A percentile compares a stretch with the other conserved stretches of the same genome.
Evolutionary conservation across 2,329 filamentous ascomycete species (phyloP).

Genomic region (Ophiostoma ips): DNA sequence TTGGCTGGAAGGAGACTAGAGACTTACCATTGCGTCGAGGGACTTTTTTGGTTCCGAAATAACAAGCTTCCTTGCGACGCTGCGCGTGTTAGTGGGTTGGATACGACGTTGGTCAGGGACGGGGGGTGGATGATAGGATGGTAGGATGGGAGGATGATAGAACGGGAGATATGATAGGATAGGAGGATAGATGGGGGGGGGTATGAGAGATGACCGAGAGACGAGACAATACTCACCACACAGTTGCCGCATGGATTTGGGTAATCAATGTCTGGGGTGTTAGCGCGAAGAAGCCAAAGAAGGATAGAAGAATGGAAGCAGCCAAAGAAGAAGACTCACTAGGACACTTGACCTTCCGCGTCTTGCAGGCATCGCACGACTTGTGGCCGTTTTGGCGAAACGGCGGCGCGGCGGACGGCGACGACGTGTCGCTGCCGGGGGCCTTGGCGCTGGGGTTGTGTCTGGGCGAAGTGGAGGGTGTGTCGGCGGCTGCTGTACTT

Average conservation of each 20-base stretch:
- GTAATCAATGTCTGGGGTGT: conserved; percentile 8
- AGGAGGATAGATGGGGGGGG: too few species aligned
- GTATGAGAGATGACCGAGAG: too few species aligned
- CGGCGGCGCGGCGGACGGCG: neutral
- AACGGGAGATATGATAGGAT: too few species aligned
- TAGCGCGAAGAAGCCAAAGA: neutral
- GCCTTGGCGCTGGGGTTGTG: neutral
- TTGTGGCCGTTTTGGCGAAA: conserved; percentile 12
- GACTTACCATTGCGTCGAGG: conserved; percentile 8
- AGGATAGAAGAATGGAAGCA: too few species aligned
- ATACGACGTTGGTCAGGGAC: too few species aligned
- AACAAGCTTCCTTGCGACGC: conserved; percentile 11
- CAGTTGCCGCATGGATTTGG: conserved; percentile 9
- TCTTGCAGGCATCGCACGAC: conserved; percentile 26
- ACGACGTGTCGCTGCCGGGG: neutral
- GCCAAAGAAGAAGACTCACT: conserved; percentile 17
- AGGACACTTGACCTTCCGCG: conserved; percentile 27
- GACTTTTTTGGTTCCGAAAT: conserved; percentile 10
- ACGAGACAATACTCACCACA: conserved; percentile 7
- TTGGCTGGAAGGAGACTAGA: neutral
- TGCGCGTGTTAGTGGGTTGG: conserved; percentile 1
- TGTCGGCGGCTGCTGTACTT: neutral
- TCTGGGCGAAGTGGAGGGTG: neutral
- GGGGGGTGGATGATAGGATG: too few species aligned
- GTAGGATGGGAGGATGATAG: too few species aligned